Conservation (phyloP, 805 yeast species). For the Zygotorulaspora chibaensis region DNA sequence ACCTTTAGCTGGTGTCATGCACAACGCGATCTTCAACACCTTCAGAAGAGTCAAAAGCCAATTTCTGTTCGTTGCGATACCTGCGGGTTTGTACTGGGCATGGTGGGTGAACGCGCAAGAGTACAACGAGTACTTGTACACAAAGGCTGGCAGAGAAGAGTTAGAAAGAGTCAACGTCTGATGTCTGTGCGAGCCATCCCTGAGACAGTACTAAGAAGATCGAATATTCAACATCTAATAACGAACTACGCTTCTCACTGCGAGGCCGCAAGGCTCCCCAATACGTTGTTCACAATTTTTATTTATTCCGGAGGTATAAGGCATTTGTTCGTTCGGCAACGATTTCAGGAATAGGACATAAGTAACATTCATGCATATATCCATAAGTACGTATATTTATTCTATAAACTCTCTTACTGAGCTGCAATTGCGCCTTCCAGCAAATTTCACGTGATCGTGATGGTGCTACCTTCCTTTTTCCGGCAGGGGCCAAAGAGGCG, state of each 20-base stretch:
- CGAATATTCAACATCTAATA: not conserved
- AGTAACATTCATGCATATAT: not conserved
- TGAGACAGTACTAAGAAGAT: no score
- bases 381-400: not conserved
- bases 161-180: conserved; percentile 57
- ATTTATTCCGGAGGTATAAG: not conserved
- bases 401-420: no score
- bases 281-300: not conserved
- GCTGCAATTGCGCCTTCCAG: no score
- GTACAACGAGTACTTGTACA: conserved; percentile 89
- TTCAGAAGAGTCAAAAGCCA: conserved; percentile 92
- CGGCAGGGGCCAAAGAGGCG: no score
- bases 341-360: not conserved
- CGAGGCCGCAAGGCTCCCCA: not conserved
- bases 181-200: conserved; percentile 2
- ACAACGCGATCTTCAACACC: conserved; percentile 85
- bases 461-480: no score
- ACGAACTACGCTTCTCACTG: not conserved
- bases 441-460: no score
- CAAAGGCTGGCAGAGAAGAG: conserved; percentile 97
- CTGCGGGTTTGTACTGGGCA: conserved; percentile 76
- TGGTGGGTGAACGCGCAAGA: conserved; percentile 85
- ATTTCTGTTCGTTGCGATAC: conserved; percentile 69
- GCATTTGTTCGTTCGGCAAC: not conserved
- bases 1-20: conserved; percentile 81